Percentiles rank a stretch among this genome's conserved stretches.
These are phyloP conservation scores for Smallanthus sonchifolius DNA, from an alignment of 129 eudicot species.

Conservation along the genomic window DNA sequence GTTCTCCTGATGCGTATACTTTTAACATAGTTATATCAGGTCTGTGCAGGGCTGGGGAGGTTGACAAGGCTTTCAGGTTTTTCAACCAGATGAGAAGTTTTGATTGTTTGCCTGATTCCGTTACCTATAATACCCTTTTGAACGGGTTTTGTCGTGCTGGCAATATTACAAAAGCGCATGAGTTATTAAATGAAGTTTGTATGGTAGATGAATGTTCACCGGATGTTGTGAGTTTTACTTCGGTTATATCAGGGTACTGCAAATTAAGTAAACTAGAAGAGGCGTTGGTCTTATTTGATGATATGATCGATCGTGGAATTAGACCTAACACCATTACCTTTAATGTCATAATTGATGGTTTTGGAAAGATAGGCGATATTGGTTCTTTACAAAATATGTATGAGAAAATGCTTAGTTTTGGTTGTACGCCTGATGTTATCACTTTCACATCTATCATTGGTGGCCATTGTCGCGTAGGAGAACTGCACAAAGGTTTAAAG, in stretches of 20 bases:
- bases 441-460: slow-evolving; percentile 71
- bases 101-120: slow-evolving; percentile 60
- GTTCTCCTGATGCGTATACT: slow-evolving; percentile 43
- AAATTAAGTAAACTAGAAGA: slow-evolving; percentile 56
- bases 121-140: slow-evolving; percentile 61
- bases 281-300: slow-evolving; percentile 48
- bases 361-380: slow-evolving; percentile 66
- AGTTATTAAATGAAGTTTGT: slow-evolving; percentile 44
- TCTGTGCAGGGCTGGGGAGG: slow-evolving; percentile 51
- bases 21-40: slow-evolving; percentile 78
- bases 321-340: slow-evolving; percentile 61
- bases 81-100: slow-evolving; percentile 48
- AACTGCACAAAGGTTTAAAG: slow-evolving; percentile 49
- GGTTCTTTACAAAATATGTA: slow-evolving; percentile 40
- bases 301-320: slow-evolving; percentile 56
- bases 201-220: slow-evolving; percentile 43
- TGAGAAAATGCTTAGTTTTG: slow-evolving; percentile 48
- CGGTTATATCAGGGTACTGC: slow-evolving; percentile 71
- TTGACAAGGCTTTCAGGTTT: slow-evolving; percentile 54
- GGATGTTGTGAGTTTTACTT: slow-evolving; percentile 68
- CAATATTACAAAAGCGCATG: slow-evolving; percentile 47
- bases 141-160: slow-evolving; percentile 66
- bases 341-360: slow-evolving; percentile 71
- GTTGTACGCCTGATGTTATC: slow-evolving; percentile 68
- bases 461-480: slow-evolving; percentile 67